phyloP scores from a whole-genome alignment of 23 red algal genomes.

The Gracilariopsis chorda region DNA sequence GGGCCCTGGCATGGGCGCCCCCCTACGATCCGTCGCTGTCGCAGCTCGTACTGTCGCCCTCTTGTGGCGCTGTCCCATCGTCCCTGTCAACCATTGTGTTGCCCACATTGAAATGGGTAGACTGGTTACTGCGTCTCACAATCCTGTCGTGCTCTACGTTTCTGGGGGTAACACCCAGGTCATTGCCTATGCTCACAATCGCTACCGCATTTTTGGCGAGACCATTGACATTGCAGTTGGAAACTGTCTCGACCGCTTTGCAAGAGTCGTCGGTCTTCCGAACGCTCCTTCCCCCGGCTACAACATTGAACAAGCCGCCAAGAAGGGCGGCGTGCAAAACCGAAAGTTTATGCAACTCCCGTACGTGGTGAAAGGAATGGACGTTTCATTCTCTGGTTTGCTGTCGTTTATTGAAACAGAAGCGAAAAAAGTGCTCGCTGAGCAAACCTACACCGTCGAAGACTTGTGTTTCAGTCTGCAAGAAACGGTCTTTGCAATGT shows the following conservation, averaged over 20 bases:
- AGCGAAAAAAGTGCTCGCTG: slow-evolving; percentile 33
- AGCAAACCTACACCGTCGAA: slow-evolving; percentile 44
- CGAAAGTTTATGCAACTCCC: slow-evolving; percentile 80
- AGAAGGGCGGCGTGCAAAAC: slow-evolving; percentile 25
- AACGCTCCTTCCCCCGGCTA: slow-evolving; percentile 94
- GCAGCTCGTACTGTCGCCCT: slow-evolving; percentile 83
- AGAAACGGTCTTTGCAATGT: slow-evolving; percentile 98
- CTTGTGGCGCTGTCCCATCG: slow-evolving; percentile 72
- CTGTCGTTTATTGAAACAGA: slow-evolving; percentile 80
- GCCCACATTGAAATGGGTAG: slow-evolving; percentile 99
- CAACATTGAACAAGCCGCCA: slow-evolving; percentile 94
- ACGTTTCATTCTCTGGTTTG: slow-evolving; percentile 97
- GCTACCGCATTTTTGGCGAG: slow-evolving; percentile 99
- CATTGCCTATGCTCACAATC: slow-evolving; percentile 85
- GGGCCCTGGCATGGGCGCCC: slow-evolving; percentile 97
- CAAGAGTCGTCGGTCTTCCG: slow-evolving; percentile 82
- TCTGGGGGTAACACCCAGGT: slow-evolving; percentile 98
- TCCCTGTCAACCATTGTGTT: slow-evolving; percentile 98
- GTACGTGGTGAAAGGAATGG: slow-evolving; percentile 99
- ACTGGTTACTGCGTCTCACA: slow-evolving; percentile 73
- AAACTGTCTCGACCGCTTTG: slow-evolving; percentile 98
- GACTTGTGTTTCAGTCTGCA: slow-evolving; percentile 98
- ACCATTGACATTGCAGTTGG: slow-evolving; percentile 99
- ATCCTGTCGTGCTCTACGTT: slow-evolving; percentile 97
- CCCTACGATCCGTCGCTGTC: slow-evolving; percentile 81